Percentiles rank a stretch among this genome's conserved stretches.
Conservation (phyloP, 2,329 filamentous ascomycete genomes). For the Shiraia sp. region DNA sequence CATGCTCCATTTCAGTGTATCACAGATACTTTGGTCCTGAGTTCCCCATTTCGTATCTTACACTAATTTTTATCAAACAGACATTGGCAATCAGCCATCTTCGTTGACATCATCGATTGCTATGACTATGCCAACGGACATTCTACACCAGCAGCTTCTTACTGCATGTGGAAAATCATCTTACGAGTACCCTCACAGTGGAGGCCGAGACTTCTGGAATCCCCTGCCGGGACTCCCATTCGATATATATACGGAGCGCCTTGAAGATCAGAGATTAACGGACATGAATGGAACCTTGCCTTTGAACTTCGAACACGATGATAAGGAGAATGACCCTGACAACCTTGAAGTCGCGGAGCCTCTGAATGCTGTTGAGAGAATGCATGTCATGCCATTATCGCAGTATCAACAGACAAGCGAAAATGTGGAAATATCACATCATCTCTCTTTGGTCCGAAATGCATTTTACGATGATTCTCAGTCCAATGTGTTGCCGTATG, state of each 20-base stretch:
- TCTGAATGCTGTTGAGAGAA: constrained; percentile 4
- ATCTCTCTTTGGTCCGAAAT: constrained; percentile 7
- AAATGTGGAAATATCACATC: constrained; percentile 1
- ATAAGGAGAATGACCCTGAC: constrained; percentile 23
- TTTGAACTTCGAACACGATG: constrained; percentile 21
- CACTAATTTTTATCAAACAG: background rate
- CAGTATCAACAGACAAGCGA: constrained; percentile 12
- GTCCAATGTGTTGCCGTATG: constrained; percentile 10
- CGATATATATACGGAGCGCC: constrained; percentile 17
- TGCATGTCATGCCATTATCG: constrained; percentile 19
- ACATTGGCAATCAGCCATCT: background rate
- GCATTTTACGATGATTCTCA: constrained; percentile 10
- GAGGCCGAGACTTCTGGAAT: constrained; percentile 12
- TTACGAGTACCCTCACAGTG: constrained; percentile 7
- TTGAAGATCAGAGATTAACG: constrained; percentile 20
- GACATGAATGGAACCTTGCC: constrained; percentile 22
- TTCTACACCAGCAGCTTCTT: constrained; percentile 4
- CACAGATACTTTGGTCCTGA: too few species aligned
- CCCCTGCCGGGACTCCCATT: constrained; percentile 13
- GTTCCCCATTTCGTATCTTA: too few species aligned
- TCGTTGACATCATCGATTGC: background rate
- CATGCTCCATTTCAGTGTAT: too few species aligned
- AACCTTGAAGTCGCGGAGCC: constrained; percentile 4
- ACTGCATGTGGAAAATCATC: constrained; percentile 5
- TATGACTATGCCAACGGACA: background rate